phyloP scores from a whole-genome alignment of 129 eudicot species.

The Lactuca saligna region DNA sequence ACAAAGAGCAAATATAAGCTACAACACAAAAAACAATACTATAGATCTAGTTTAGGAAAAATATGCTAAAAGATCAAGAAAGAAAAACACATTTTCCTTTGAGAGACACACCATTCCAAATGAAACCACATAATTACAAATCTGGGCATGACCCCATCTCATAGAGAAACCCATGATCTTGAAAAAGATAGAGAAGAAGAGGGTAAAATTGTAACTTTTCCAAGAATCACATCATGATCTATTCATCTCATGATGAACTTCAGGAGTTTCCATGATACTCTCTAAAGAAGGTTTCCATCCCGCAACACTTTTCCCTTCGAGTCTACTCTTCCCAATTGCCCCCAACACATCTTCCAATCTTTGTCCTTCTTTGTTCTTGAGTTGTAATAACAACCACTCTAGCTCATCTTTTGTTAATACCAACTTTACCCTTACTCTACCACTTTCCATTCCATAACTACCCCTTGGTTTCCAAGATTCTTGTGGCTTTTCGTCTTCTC shows the following conservation, averaged over 20 bases:
- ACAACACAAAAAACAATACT: slow-evolving; percentile 3
- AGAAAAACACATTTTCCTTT: not conserved
- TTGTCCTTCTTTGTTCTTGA: slow-evolving; percentile 44
- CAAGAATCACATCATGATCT: slow-evolving; percentile 37
- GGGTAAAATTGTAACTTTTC: slow-evolving; percentile 28
- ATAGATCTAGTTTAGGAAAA: slow-evolving; percentile 10
- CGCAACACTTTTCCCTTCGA: slow-evolving; percentile 31
- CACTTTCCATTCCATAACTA: slow-evolving; percentile 28
- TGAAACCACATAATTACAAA: slow-evolving; percentile 37
- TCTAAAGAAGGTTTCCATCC: slow-evolving; percentile 82
- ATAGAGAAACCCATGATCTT: slow-evolving; percentile 14
- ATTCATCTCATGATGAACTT: slow-evolving; percentile 54
- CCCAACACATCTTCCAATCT: slow-evolving; percentile 62
- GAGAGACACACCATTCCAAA: slow-evolving; percentile 14
- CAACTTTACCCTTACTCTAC: slow-evolving; percentile 59
- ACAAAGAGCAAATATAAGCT: slow-evolving; percentile 5
- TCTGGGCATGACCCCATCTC: slow-evolving; percentile 31
- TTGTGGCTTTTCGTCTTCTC: slow-evolving; percentile 25
- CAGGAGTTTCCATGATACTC: slow-evolving; percentile 75
- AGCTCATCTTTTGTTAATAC: slow-evolving; percentile 76
- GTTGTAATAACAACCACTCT: slow-evolving; percentile 60
- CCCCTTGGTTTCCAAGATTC: slow-evolving; percentile 3
- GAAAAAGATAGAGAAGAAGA: slow-evolving; percentile 6
- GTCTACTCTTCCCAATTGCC: slow-evolving; percentile 59
- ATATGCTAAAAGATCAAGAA: slow-evolving; percentile 7